Base-by-base conservation (phyloP, 1,284 basidiomycete species). In the Mycosarcoma maydis region DNA sequence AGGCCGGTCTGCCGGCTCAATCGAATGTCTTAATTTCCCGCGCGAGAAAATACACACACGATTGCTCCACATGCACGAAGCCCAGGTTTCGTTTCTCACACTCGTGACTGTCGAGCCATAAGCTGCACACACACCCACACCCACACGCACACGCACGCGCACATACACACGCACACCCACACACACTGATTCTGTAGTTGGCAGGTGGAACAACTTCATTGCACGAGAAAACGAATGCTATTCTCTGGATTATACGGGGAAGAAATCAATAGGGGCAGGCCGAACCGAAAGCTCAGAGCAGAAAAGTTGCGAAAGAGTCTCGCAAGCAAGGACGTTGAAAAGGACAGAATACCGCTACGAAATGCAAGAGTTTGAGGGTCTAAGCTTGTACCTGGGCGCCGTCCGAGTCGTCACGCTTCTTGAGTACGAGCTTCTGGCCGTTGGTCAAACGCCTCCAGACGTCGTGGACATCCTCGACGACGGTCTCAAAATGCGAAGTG, bases 401-500 rank as follows among this genome's bases (percentile, higher is more conserved):
- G 41, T 81, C 80, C 17, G 49, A 52, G 10, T 77, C 73, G 16
- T 76, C 58, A 10, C 75, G 74, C 75, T 75, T 75, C 55, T 81
- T 81, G 49, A 81, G 73, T 17, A 76, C 78, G 22, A 81, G 70
- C 44, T 74, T 73, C 62, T 81, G 50, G 32, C 78, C 80, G 52
- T 70, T 69, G 33, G 78, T 81, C 38, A 76, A 71, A 16, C 80
- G 62, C 44, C 64, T 57, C 77, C 77, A 81, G 17, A 81, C 80
- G 30, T 80, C 73, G 54, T 80, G 74, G 9, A 81, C 72, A 42
- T 82, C 81, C 40, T 82, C 82, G 9, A 82, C 80, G 26, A 83
- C 93, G 34, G 94, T 97, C 57, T 99, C 96, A 81, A 98, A 98
- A 85, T 99, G 96, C 44, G 92, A 94, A 9, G 96, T 98, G 11